Evolutionary conservation across 2,329 filamentous ascomycete species (phyloP).

Genomic region (Penicillium paneum): DNA sequence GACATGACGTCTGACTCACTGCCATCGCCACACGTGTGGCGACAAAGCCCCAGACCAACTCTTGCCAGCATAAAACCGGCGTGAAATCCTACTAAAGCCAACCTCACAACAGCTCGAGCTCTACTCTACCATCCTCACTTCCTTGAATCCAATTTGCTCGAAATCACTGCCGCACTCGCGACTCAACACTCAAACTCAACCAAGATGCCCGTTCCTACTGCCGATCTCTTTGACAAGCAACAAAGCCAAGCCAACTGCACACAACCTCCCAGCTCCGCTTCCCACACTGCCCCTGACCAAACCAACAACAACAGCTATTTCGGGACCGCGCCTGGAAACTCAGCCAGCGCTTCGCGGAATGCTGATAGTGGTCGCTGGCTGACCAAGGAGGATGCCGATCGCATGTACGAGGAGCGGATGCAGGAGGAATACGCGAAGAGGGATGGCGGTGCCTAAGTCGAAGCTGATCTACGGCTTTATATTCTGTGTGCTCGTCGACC

Average conservation of each 20-base stretch:
- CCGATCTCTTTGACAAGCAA: constrained; percentile 18
- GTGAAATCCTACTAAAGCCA: not conserved
- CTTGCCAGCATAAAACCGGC: not conserved
- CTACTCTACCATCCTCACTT: not conserved
- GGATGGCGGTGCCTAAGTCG: constrained; percentile 41
- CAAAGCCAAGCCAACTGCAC: constrained; percentile 13
- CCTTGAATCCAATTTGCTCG: no score
- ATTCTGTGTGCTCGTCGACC: not conserved
- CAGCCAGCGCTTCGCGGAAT: constrained; percentile 18
- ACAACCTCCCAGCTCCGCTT: constrained; percentile 2
- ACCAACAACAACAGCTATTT: constrained; percentile 14
- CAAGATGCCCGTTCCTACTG: constrained; percentile 23
- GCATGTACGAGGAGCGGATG: constrained; percentile 46
- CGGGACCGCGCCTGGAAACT: constrained; percentile 15
- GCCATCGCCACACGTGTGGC: constrained; percentile 8
- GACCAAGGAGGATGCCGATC: constrained; percentile 44
- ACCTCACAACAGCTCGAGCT: not conserved
- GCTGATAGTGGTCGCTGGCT: constrained; percentile 23
- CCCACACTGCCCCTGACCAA: not conserved
- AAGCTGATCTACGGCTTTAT: no score
- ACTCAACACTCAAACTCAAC: not conserved
- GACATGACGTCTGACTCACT: constrained; percentile 1
- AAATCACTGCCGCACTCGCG: not conserved
- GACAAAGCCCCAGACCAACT: not conserved
- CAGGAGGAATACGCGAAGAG: constrained; percentile 49